These are phyloP conservation scores for Coleophoma cylindrospora DNA, from an alignment of 2,329 filamentous ascomycete genomes.

Conservation along the genomic window DNA sequence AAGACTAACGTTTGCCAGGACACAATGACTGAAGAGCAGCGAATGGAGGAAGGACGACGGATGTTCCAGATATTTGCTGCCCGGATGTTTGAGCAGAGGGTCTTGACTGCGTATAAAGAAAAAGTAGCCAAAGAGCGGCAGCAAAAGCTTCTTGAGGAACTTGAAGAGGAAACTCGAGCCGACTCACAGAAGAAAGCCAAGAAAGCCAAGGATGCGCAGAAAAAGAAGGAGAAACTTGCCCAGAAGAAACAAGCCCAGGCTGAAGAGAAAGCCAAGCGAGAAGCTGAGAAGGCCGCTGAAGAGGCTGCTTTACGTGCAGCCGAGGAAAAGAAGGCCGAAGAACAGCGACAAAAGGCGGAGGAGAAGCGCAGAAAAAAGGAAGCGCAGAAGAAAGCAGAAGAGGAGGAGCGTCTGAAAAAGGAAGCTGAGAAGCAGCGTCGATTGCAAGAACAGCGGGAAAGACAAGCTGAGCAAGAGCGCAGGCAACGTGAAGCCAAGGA, in stretches of 20 bases:
- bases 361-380: conserved; percentile 91
- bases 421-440: conserved; percentile 80
- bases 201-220: conserved; percentile 89
- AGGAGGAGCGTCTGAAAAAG: conserved; percentile 80
- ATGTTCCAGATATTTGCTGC: conserved; percentile 99
- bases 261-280: conserved; percentile 84
- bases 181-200: conserved; percentile 82
- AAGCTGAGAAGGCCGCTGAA: conserved; percentile 85
- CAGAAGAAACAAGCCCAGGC: conserved; percentile 83
- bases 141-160: conserved; percentile 82
- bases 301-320: conserved; percentile 71
- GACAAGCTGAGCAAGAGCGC: conserved; percentile 78
- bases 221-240: conserved; percentile 89
- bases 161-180: conserved; percentile 76
- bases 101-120: conserved; percentile 94
- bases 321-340: conserved; percentile 74
- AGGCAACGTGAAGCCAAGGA: conserved; percentile 78
- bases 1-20: conserved; percentile 57
- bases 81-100: conserved; percentile 97
- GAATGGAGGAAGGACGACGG: conserved; percentile 95
- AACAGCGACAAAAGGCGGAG: conserved; percentile 76
- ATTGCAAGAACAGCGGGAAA: conserved; percentile 78
- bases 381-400: conserved; percentile 81
- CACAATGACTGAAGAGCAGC: conserved; percentile 94
- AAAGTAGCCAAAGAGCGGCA: conserved; percentile 94